Base-by-base conservation (phyloP, 495 filamentous ascomycete species). In the Pseudevernia furfuracea region DNA sequence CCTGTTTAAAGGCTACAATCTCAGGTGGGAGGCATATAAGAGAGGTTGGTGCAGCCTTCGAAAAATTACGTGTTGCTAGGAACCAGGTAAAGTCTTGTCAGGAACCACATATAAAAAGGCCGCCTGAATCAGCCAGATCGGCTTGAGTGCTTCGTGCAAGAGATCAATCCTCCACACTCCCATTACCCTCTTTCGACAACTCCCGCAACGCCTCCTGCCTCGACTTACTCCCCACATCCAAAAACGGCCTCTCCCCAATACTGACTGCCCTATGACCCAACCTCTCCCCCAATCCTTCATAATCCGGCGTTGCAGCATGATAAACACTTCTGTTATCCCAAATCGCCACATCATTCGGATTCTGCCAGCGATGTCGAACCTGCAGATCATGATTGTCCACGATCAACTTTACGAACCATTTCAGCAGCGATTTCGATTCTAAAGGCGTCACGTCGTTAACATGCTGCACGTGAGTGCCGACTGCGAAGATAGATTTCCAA, bases 331-430 rank as follows among this genome's bases (percentile, higher is more conserved):
- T 75, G 66, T 92, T 92, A 71, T 92, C 89, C 89, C 89, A 93
- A 67, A 93, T 90, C 1, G 89, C 88, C 19, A 88, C 65, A 72
- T 88, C 83, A 68, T 85, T 84, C 28, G 70, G 68, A 60, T 82
- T 78, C 60, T 82, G 71, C 87, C 86, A 93, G 59, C 79, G 76
- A 67, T 80, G 73, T n/a, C 90, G 77, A 0, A 89, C 87, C 76
- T 94, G 90, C 64, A 90, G 71, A 69, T 94, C 89, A 69, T 92
- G 90, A 68, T 92, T 92, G 73, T 92, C 84, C 8, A 82, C 78
- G 60, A 92, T 79, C 15, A 91, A 73, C 38, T 76, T 69, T 10
- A 81, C 73, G 64, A 92, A 87, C 82, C 82, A 85, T 21, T 83
- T 70, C 17, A 91, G 75, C 37, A 91, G 74, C 48, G 79, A 68